phyloP scores from a whole-genome alignment of 1,139 yeast species.

The Zygosaccharomyces pseudobailii region DNA sequence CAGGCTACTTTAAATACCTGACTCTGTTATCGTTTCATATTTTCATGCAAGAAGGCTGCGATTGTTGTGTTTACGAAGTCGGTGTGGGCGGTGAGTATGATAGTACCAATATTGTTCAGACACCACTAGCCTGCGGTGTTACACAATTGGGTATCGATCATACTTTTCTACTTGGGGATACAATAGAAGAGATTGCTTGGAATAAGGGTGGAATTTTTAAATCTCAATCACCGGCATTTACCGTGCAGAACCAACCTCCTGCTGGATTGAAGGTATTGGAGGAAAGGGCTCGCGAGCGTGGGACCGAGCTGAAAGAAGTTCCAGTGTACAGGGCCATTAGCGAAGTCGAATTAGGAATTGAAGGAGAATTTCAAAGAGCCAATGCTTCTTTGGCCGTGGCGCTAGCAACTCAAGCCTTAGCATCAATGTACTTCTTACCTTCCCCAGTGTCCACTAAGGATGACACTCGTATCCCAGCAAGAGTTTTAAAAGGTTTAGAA shows the following conservation, averaged over 20 bases:
- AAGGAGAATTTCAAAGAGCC: constrained; percentile 77
- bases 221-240: constrained; percentile 56
- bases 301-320: constrained; percentile 50
- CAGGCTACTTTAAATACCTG: constrained; percentile 88
- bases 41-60: constrained; percentile 79
- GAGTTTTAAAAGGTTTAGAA: constrained; percentile 61
- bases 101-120: constrained; percentile 79
- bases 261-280: constrained; percentile 49
- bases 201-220: constrained; percentile 95
- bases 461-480: constrained; percentile 24
- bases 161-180: constrained; percentile 79
- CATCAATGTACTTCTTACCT: constrained; percentile 40
- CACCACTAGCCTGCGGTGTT: constrained; percentile 84
- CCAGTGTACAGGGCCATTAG: constrained; percentile 40
- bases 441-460: constrained; percentile 21
- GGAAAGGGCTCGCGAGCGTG: constrained; percentile 64
- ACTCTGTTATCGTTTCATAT: constrained; percentile 89
- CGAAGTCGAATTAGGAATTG: constrained; percentile 62
- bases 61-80: constrained; percentile 92
- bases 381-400: constrained; percentile 88
- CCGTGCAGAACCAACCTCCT: constrained; percentile 55
- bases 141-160: constrained; percentile 90
- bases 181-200: constrained; percentile 90
- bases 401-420: constrained; percentile 62
- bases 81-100: constrained; percentile 98